Evolutionary conservation across 805 yeast genomes (phyloP).

Genomic region (Candida railenensis): DNA sequence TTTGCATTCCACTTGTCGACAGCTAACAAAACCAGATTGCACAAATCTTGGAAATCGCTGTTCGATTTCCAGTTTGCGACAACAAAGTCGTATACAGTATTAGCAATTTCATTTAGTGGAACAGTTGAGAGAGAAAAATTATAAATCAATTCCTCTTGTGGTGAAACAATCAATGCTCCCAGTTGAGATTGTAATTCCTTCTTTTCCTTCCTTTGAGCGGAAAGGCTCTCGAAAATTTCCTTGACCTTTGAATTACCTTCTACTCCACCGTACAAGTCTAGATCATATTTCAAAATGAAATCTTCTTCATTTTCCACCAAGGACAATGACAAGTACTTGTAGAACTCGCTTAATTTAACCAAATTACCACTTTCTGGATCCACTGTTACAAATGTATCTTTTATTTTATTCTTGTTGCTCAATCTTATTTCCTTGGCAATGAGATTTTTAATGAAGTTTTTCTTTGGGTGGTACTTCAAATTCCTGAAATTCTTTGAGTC

Average conservation of each 20-base stretch:
- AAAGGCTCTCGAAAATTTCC: constrained; percentile 24
- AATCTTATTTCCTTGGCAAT: constrained; percentile 82
- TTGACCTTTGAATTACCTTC: constrained; percentile 14
- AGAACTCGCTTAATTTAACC: constrained; percentile 34
- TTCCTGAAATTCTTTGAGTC: constrained; percentile 49
- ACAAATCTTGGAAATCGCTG: constrained; percentile 32
- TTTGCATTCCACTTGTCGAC: constrained; percentile 5
- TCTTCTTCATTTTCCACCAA: constrained; percentile 28
- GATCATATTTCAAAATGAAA: constrained; percentile 33
- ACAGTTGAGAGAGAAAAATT: constrained; percentile 34
- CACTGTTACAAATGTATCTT: constrained; percentile 55
- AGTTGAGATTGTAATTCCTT: constrained; percentile 4
- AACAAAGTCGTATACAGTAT: constrained; percentile 40
- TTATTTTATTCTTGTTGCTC: constrained; percentile 70
- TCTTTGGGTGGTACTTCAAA: constrained; percentile 66
- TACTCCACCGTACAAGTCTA: constrained; percentile 32
- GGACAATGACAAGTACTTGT: constrained; percentile 37
- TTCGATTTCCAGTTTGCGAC: constrained; percentile 41
- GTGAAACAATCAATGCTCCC: constrained; percentile 17
- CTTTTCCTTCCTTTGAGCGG: constrained; percentile 22
- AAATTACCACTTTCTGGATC: constrained; percentile 37
- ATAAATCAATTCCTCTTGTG: constrained; percentile 39
- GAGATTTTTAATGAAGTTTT: constrained; percentile 71
- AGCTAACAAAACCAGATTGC: constrained; percentile 27
- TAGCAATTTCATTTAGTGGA: constrained; percentile 36